Base-by-base conservation (phyloP, 441 rosid species). In the Erysimum cheiri region DNA sequence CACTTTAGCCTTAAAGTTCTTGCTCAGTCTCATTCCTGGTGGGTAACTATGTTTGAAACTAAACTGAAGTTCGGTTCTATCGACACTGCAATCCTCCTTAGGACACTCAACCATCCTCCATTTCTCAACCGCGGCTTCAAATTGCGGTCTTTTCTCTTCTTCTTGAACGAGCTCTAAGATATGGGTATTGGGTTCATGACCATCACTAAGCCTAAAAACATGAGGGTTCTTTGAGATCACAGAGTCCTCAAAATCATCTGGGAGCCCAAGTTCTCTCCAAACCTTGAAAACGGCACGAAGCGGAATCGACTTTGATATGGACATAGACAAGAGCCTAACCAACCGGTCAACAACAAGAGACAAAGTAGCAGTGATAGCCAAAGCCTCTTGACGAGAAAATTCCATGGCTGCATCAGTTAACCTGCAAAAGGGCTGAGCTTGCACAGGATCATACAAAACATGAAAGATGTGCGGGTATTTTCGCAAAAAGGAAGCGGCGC, bases 261-360 rank as follows among this genome's bases (percentile, higher is more conserved):
- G 98, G 60, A 93, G 91, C 7, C 97, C 93, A 48, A 89, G 81
- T 58, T 93, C 97, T 81, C 90, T 89, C 98, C 96, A 93, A n/a
- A 91, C 96, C 79, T 91, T 91, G 69, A 89, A 93, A 67, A 91
- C 33, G 8, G 97, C 93, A 39, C 93, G 88, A 32, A 91, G 90
- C 0, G 98, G 97, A 77, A 91, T 49, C 0, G 96, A 84, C 60
- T 84, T 88, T 14, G 90, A 79, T 3, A 71, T 43, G 0, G 97
- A 88, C 88, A 93, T 86, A 3, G 81, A 83, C 63, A 93, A 73
- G 64, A 93, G 80, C 75, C 84, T 78, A 61, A 87, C 82, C 71
- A 93, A 70, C 13, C 85, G 65, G 48, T 91, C 86, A 33, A 87
- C 85, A 62, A 85, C 91, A 44, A 74, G 50, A 15, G 86, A 78